A percentile compares a stretch with the other conserved stretches of the same genome.
Evolutionary conservation across 2,329 filamentous ascomycete species (phyloP).

Genomic region (Tricladium varicosporioides): DNA sequence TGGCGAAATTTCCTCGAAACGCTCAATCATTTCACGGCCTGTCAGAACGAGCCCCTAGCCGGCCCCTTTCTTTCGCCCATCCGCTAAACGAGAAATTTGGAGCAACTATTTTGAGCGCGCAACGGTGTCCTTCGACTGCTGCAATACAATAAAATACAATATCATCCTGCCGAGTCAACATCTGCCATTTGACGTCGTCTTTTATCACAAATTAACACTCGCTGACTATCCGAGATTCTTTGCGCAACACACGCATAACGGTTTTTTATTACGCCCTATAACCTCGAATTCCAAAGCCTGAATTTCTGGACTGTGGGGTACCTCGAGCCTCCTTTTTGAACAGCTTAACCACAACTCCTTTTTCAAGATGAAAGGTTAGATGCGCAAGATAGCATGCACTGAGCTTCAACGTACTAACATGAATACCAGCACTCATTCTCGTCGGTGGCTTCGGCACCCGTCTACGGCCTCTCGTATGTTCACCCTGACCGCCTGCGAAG

Average conservation of each 20-base stretch:
- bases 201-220: background rate
- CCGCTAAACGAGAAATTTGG: conserved; percentile 14
- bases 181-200: background rate
- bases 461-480: conserved; percentile 86
- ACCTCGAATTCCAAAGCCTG: background rate
- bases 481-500: conserved; percentile 21
- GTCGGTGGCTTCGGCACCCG: conserved; percentile 98
- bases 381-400: background rate
- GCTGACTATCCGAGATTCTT: background rate
- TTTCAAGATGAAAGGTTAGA: conserved; percentile 35
- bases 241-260: background rate
- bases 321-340: background rate
- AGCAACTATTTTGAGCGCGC: conserved; percentile 2
- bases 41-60: conserved; percentile 5
- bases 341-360: conserved; percentile 8
- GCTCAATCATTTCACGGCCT: conserved; percentile 12
- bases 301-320: conserved; percentile 20
- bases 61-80: background rate
- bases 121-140: conserved; percentile 7
- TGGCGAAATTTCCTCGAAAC: conserved; percentile 4
- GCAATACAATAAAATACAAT: background rate
- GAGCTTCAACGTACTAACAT: conserved; percentile 20
- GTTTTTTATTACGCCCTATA: conserved; percentile 3
- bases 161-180: background rate
- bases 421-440: conserved; percentile 80